Evolutionary conservation across 2,329 filamentous ascomycete genomes (phyloP).

Genomic region (Tolypocladium cylindrosporum): DNA sequence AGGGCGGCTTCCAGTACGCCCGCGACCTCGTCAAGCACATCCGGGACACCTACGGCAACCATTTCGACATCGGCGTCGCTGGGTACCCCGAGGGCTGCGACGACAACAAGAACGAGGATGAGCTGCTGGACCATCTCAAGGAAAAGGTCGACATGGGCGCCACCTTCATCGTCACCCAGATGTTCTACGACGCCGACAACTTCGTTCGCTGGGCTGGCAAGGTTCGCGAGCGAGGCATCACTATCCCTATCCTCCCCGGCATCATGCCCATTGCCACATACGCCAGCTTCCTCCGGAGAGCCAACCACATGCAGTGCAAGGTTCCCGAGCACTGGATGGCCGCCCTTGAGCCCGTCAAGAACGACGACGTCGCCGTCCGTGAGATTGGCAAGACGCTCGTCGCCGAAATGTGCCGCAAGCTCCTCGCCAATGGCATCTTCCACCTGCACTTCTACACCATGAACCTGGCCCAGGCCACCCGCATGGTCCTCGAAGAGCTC

Average conservation of each 20-base stretch:
- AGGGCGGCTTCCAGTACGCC: conserved; percentile 84
- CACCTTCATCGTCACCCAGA: conserved; percentile 93
- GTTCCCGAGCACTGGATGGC: conserved; percentile 75
- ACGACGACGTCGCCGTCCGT: conserved; percentile 86
- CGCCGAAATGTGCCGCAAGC: conserved; percentile 78
- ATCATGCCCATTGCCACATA: conserved; percentile 91
- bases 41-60: conserved; percentile 53
- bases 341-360: conserved; percentile 85
- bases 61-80: conserved; percentile 96
- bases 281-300: conserved; percentile 80
- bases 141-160: conserved; percentile 94
- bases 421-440: conserved; percentile 71
- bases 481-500: conserved; percentile 88
- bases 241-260: conserved; percentile 71
- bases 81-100: conserved; percentile 95
- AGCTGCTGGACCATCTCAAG: conserved; percentile 84
- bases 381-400: conserved; percentile 82
- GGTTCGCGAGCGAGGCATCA: conserved; percentile 77
- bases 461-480: conserved; percentile 91
- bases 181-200: conserved; percentile 98
- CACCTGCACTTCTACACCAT: conserved; percentile 99
- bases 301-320: conserved; percentile 81
- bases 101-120: conserved; percentile 79
- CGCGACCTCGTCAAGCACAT: conserved; percentile 85
- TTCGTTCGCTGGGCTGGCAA: conserved; percentile 86